phyloP scores from a whole-genome alignment of 495 filamentous ascomycete species.

The Trichoderma gamsii region DNA sequence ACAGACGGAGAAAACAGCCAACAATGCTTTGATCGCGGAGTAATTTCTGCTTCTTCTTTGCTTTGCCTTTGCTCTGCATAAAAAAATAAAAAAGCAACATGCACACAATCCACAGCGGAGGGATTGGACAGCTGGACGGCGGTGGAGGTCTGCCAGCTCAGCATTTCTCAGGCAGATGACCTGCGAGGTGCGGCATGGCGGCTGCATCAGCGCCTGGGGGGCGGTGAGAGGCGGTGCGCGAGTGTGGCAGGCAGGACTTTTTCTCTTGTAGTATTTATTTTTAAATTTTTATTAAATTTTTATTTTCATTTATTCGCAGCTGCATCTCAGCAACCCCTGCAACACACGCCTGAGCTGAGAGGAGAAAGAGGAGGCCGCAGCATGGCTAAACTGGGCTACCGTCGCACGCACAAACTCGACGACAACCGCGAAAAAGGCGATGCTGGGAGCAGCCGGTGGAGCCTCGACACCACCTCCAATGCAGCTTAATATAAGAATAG shows the following conservation, averaged over 20 bases:
- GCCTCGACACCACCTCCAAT: background rate
- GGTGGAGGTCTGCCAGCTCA: conserved; percentile 16
- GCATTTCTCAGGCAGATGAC: conserved; percentile 13
- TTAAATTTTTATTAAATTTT: too few relatives aligned
- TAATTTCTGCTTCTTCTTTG: background rate
- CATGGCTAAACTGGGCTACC: too few relatives aligned
- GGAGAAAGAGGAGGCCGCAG: too few relatives aligned
- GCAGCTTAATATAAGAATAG: conserved; percentile 8
- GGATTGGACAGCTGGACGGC: conserved; percentile 7
- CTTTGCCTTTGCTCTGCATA: too few relatives aligned
- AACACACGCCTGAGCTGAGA: too few relatives aligned
- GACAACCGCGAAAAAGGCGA: background rate
- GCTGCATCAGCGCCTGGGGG: conserved; percentile 13
- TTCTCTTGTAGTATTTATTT: background rate
- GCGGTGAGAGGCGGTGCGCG: conserved; percentile 3
- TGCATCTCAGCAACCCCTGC: too few relatives aligned
- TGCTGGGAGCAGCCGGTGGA: background rate
- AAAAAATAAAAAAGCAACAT: background rate
- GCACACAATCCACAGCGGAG: conserved; percentile 3
- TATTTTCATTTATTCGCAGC: too few relatives aligned
- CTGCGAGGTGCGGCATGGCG: conserved; percentile 6
- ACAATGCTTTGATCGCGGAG: background rate
- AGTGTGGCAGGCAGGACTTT: conserved; percentile 2
- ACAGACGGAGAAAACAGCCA: background rate
- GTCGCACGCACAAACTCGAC: background rate